phyloP scores from a whole-genome alignment of 768 basidiomycete species.

The Phallus indusiatus region DNA sequence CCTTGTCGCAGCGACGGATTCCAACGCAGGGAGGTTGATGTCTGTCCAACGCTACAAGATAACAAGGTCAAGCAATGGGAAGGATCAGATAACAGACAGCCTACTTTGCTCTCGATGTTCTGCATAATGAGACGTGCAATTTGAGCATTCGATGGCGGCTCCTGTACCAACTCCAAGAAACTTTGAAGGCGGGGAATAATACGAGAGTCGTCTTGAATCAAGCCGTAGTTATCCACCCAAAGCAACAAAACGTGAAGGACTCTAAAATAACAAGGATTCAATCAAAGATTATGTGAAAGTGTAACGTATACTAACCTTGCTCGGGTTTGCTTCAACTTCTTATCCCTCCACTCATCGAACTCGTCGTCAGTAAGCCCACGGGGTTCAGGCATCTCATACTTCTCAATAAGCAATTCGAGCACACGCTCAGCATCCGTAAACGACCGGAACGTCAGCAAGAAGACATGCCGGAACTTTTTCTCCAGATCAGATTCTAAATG shows the following conservation, averaged over 20 bases:
- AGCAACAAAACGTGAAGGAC: conserved; percentile 27
- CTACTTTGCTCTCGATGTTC: conserved; percentile 47
- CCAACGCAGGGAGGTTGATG: conserved; percentile 11
- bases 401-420: conserved; percentile 57
- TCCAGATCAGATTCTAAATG: conserved; percentile 12
- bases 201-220: conserved; percentile 57
- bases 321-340: conserved; percentile 54
- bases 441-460: conserved; percentile 76
- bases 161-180: conserved; percentile 35
- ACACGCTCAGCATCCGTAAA: conserved; percentile 63
- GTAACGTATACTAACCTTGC: conserved; percentile 30
- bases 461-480: conserved; percentile 42
- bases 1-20: conserved; percentile 13
- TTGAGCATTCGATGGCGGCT: conserved; percentile 31
- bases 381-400: conserved; percentile 50
- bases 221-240: conserved; percentile 54
- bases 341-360: conserved; percentile 54
- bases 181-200: conserved; percentile 46
- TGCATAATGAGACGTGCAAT: conserved; percentile 42
- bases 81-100: conserved; percentile 13
- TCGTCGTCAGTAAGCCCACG: conserved; percentile 38
- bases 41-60: neutral
- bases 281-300: conserved; percentile 34
- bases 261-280: neutral
- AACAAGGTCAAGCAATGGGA: conserved; percentile 5